Evolutionary conservation across 768 basidiomycete genomes (phyloP).

Genomic region (Pulveroboletus sp.): DNA sequence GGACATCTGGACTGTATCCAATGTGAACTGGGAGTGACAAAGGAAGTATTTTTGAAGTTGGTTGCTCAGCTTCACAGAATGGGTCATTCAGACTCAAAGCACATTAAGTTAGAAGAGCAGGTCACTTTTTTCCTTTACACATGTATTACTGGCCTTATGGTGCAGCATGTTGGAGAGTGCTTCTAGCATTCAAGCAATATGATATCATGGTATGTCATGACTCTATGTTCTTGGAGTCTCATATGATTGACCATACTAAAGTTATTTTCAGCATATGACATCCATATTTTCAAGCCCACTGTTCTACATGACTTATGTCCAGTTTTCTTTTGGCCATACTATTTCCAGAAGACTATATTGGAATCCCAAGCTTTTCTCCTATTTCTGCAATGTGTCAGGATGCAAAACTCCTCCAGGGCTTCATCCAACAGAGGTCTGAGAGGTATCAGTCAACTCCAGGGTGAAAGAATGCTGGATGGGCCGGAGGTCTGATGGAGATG

Average conservation of each 20-base stretch:
- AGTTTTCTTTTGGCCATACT: not conserved
- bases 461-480: too few relatives aligned
- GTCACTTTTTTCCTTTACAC: not conserved
- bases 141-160: not conserved
- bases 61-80: not conserved
- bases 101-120: not conserved
- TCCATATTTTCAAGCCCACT: not conserved
- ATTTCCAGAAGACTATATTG: not conserved
- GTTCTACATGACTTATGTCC: not conserved
- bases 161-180: not conserved
- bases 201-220: not conserved
- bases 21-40: slow-evolving; percentile 17
- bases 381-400: not conserved
- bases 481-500: too few relatives aligned
- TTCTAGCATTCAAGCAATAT: not conserved
- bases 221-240: not conserved
- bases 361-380: not conserved
- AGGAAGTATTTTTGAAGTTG: slow-evolving; percentile 21
- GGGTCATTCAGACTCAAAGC: not conserved
- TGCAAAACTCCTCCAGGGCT: too few relatives aligned
- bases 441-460: too few relatives aligned
- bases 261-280: not conserved
- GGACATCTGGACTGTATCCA: slow-evolving; percentile 21
- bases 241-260: not conserved
- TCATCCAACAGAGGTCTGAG: too few relatives aligned